These are phyloP conservation scores for Zarea fungicola DNA, from an alignment of 2,329 filamentous ascomycete species.

Conservation along the genomic window DNA sequence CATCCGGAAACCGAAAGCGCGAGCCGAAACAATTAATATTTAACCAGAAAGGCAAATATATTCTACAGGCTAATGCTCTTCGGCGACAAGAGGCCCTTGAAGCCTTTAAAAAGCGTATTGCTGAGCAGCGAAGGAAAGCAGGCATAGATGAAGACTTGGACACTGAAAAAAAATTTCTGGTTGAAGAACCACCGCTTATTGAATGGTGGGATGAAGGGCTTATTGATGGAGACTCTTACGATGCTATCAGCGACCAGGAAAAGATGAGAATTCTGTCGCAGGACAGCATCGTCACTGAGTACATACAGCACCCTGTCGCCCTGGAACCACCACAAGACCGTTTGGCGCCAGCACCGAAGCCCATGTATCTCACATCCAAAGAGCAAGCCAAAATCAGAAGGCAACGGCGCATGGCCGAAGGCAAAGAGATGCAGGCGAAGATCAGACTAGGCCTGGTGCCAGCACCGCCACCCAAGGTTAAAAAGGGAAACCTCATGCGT, in stretches of 20 bases:
- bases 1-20: conserved; percentile 52
- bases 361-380: conserved; percentile 85
- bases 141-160: conserved; percentile 89
- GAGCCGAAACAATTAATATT: conserved; percentile 76
- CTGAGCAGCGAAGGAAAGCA: conserved; percentile 79
- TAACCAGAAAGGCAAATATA: conserved; percentile 96
- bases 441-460: conserved; percentile 86
- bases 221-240: conserved; percentile 69
- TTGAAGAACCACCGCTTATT: conserved; percentile 77
- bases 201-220: conserved; percentile 98
- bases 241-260: conserved; percentile 57
- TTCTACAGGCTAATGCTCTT: conserved; percentile 85
- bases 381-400: conserved; percentile 89
- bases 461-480: conserved; percentile 90
- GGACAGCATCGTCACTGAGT: conserved; percentile 85
- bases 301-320: conserved; percentile 88
- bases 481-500: conserved; percentile 95
- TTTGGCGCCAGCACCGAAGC: conserved; percentile 70
- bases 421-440: conserved; percentile 96
- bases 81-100: conserved; percentile 84
- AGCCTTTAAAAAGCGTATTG: conserved; percentile 90
- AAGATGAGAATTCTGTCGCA: conserved; percentile 68
- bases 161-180: conserved; percentile 81
- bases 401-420: conserved; percentile 83
- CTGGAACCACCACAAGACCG: conserved; percentile 90